Evolutionary conservation across 208 protist species (phyloP), one percentile per base, ranked within the genome.

Genomic region (Trypanosoma caninum): DNA sequence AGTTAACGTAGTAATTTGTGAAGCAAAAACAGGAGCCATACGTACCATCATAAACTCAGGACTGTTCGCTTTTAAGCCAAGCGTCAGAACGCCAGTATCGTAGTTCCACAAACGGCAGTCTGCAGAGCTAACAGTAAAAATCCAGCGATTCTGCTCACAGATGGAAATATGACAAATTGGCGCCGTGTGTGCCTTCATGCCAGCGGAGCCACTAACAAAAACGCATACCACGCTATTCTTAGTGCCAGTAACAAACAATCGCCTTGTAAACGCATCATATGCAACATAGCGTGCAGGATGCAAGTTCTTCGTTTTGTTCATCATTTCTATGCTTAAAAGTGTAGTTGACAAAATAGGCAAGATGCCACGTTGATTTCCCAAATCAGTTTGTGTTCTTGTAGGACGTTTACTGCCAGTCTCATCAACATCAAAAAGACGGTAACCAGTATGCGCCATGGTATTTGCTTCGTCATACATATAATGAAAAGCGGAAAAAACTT

Each of bases 221-320:
- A 76, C 82, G 55, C 84, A 85, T 8, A 89, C 61, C 16, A 82
- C 80, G 16, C 72, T 78, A 69, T 92, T 92, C 47, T 64, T 69
- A 25, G 69, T 59, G 27, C 84, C 84, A 40, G 80, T 76, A n/a
- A 78, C 81, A 59, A 89, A 77, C 11, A 92, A 64, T 40, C 79
- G 78, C 51, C 75, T 74, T 11, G 75, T 65, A 2, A 54, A 64
- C 42, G 77, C 65, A 70, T 89, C 83, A 68, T 87, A 92, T 5
- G 84, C 80, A 14, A 82, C 56, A 40, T 64, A 69, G 50, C 72
- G 68, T 51, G 78, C 74, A 1, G 79, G 79, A 35, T 75, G 59
- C 44, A 84, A 58, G 13, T 56, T 57, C n/a, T 44, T 61, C 10
- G 62, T 66, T 25, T 72, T 70, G 7, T 52, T 58, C 0, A 45